Evolutionary conservation across 2,329 filamentous ascomycete species (phyloP), one percentile per base, ranked within the genome.

Genomic region (Lomentospora prolificans): DNA sequence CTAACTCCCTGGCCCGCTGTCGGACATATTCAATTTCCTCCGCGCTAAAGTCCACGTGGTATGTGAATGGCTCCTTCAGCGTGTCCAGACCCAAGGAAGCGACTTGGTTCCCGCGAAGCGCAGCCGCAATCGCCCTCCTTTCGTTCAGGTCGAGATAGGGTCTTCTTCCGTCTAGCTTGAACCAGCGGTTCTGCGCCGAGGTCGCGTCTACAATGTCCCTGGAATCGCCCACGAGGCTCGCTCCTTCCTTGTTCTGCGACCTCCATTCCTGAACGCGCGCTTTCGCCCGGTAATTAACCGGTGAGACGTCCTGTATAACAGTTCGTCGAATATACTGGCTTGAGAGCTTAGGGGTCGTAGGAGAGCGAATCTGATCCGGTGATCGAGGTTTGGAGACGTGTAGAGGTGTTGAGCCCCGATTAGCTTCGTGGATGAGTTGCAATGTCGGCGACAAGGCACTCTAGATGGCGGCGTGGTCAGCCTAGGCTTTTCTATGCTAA

Each of bases 31-130:
- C 55, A 7, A 73, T 60, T 57, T 79, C 76, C 1, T 68, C 64
- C 0, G 58, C 46, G 0, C 67, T 66, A 44, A 79, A 78, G 60
- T 78, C 77, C 5, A 76, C 73, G 58, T 79, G 77, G 17, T 75
- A 68, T 0, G 54, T 51, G n/a, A 17, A 52, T 1, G 55, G 48
- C 3, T 44, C 52, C 5, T 31, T 52, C 1, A 56, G 31, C 3
- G 48, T 48, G 6, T 17, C 50, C 7, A 24, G 8, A 2, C 27
- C 39, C 6, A 56, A 14, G 31, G 25, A 53, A 17, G 24, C 17
- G 7, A 36, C 22, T 19, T 39, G 7, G 19, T 52, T 39, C 8
- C 17, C 25, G 1, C 30, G 12, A 12, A 56, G 14, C 7, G 24
- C 55, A 3, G 19, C 39, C 14, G n/a, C 24, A 19, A 56, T 52